Evolutionary conservation across 1,139 yeast genomes (phyloP), one percentile per base, ranked within the genome.

Genomic region (Pichia sp.): DNA sequence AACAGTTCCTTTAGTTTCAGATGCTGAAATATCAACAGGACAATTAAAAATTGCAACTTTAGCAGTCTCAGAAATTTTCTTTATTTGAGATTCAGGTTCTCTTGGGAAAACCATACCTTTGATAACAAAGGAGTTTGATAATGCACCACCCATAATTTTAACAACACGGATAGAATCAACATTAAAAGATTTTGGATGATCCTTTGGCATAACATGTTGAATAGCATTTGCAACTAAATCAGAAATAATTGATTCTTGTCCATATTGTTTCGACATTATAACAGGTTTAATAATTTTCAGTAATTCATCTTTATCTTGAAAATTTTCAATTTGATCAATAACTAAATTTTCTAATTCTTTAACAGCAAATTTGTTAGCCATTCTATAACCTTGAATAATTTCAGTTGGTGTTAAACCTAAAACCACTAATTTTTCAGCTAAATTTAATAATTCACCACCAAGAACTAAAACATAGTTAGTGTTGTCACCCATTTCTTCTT

Each of bases 31-130:
- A 64, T 91, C 98, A 48, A 91, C 78, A 24, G 97, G 96, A 62
- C 95, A 82, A 13, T 96, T 87, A 66, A 74, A 93, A 4, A 88
- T 91, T 8, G 86, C 98, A 33, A 91, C 97, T 64, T 87, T 88
- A 22, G 94, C 78, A 55, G 74, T 78, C 26, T 62, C 63, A 16
- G 51, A 54, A 43, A 83, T 68, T 50, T 79, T 74, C 63, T 86
- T 86, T 42, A 89, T 66, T 50, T 78, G 79, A 14, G 96, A 95
- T 62, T 91, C 97, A 11, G 98, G 96, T 62, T 88, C 95, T 57
- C 94, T 76, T 53, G 95, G 95, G 72, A 93, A 91, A 31, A 93
- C 96, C 98, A 91, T 91, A 53, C 98, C 98, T 65, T 85, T 86
- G 52, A 93, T 70, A 42, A 93, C 98, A 54, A 74, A 73, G 9